Evolutionary conservation across 2,329 filamentous ascomycete genomes (phyloP).

Genomic region (Metarhizium brunneum): DNA sequence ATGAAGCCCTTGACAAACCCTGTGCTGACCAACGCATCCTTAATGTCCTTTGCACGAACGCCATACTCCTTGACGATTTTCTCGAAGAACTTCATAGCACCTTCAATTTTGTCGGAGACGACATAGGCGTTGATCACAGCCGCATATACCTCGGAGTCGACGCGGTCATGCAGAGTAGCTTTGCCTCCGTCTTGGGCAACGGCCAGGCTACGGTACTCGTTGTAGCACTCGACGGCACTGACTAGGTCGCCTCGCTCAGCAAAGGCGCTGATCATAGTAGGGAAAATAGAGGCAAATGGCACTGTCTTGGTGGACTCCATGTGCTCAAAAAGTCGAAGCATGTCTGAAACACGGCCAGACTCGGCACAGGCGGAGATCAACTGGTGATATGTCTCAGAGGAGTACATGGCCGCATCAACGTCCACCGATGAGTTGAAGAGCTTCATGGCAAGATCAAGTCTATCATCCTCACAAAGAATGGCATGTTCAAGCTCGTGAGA

Average conservation of each 20-base stretch:
- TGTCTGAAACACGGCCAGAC: constrained; percentile 71
- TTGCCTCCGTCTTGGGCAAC: constrained; percentile 72
- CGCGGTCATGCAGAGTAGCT: constrained; percentile 56
- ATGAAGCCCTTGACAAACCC: constrained; percentile 76
- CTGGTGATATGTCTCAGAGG: constrained; percentile 74
- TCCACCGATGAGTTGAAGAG: constrained; percentile 71
- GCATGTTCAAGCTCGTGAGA: constrained; percentile 82
- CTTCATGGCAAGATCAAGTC: constrained; percentile 74
- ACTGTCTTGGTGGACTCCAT: constrained; percentile 72
- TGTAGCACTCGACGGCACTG: constrained; percentile 90
- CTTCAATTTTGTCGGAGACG: constrained; percentile 67
- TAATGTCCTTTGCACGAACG: constrained; percentile 51
- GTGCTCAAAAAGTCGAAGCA: constrained; percentile 84
- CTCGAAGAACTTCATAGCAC: constrained; percentile 76
- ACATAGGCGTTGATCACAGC: constrained; percentile 88
- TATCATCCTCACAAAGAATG: constrained; percentile 79
- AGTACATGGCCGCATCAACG: constrained; percentile 55
- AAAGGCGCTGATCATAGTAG: constrained; percentile 92
- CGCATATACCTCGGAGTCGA: constrained; percentile 81
- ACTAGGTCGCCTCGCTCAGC: constrained; percentile 70
- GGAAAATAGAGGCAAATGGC: constrained; percentile 75
- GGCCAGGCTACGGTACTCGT: constrained; percentile 86
- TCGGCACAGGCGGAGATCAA: constrained; percentile 83
- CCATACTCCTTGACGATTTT: constrained; percentile 61
- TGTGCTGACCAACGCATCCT: constrained; percentile 59